Base-by-base conservation (phyloP, 768 basidiomycete genomes). In the Macrolepiota albuminosa region DNA sequence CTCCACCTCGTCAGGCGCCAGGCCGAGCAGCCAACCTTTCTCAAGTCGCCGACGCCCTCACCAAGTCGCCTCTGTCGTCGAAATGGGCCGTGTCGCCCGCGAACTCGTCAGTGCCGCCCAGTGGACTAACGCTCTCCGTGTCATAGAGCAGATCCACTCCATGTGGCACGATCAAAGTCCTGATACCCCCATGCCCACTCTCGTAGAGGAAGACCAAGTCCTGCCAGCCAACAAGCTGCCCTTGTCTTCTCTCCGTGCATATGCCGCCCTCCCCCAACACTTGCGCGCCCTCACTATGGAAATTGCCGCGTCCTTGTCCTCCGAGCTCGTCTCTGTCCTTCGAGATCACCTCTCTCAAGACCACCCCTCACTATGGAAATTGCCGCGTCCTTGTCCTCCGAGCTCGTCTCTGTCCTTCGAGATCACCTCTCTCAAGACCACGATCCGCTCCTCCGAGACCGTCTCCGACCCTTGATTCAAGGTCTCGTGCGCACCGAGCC, bases 41-140 rank as follows among this genome's bases (percentile, higher is more conserved):
- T 6, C 71, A 73, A 29, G 84, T 94, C 14, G 72, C 79, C 48
- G 83, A 86, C 51, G 84, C 87, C 2, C 81, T 89, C 61, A 81
- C 77, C 80, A 85, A 54, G 78, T 95, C 9, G 78, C 78, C 9
- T 84, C 85, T 16, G 85, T 95, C 31, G 83, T 88, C 53, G 93
- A 97, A 67, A 88, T 91, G 80, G 79, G 87, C 0, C 81, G 81
- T 3, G 81, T 93, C 45, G 86, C 88, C 33, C 84, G 81, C 58
- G 78, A 82, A 29, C 71, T 97, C 55, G 92, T 95, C n/a, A 80
- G 79, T 51, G 87, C 86, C 21, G 93, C 91, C 0, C 91, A 97
- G 64, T 98, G 93, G 90, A 84, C 84, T 14, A 89, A 91, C 57
- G 94, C 94, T 7, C 73, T 98, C 58, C 82, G 81, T 50, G 78